These are phyloP conservation scores for Stagonosporopsis chrysanthemi DNA, from an alignment of 2,329 filamentous ascomycete genomes.

Conservation along the genomic window DNA sequence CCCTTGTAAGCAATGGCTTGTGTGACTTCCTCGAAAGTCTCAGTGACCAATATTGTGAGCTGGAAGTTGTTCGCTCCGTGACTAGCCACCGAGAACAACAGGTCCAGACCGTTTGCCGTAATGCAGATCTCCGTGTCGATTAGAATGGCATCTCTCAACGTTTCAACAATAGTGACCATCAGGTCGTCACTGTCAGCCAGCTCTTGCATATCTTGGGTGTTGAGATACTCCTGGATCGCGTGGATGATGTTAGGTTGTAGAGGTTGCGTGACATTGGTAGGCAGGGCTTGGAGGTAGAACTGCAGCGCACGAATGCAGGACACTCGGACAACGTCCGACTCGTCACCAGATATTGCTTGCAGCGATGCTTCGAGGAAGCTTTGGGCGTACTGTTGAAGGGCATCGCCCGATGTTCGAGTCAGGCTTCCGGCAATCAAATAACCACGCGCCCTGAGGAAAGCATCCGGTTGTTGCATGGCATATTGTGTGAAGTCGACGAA, in stretches of 20 bases:
- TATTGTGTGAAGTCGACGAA: conserved; percentile 84
- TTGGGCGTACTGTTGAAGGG: conserved; percentile 62
- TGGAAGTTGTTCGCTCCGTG: conserved; percentile 91
- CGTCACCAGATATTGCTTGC: conserved; percentile 75
- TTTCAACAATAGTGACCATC: conserved; percentile 87
- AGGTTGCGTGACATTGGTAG: conserved; percentile 58
- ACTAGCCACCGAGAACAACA: conserved; percentile 88
- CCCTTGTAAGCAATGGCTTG: conserved; percentile 69
- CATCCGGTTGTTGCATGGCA: conserved; percentile 73
- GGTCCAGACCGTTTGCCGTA: conserved; percentile 76
- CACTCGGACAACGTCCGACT: conserved; percentile 88
- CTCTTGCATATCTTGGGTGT: conserved; percentile 80
- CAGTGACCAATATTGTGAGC: conserved; percentile 83
- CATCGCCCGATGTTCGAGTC: conserved; percentile 69
- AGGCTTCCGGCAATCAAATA: conserved; percentile 86
- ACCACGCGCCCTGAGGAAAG: conserved; percentile 83
- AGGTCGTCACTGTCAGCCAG: conserved; percentile 90
- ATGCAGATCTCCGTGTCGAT: conserved; percentile 79
- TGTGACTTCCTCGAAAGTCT: conserved; percentile 90
- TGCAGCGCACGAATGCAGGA: conserved; percentile 89
- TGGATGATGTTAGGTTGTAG: conserved; percentile 68
- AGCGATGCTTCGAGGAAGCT: conserved; percentile 76
- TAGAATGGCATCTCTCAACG: conserved; percentile 81
- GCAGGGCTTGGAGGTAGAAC: conserved; percentile 65
- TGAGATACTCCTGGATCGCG: conserved; percentile 75